Conservation (phyloP, 805 yeast species). For the Saccharomycopsis oosterbeekiorum region DNA sequence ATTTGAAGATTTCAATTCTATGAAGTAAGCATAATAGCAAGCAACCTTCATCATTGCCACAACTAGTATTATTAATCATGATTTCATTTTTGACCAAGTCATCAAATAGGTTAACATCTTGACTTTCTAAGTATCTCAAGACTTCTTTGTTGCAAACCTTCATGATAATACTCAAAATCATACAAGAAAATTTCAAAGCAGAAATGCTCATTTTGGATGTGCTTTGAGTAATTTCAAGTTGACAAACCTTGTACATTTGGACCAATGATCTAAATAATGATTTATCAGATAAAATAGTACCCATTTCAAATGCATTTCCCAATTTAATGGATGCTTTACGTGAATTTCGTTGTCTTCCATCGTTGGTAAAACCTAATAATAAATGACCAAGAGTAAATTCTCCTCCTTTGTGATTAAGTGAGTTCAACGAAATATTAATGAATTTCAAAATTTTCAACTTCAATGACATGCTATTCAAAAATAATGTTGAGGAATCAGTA, state of each 20-base stretch:
- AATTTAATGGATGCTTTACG: not conserved
- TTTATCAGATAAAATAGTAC: conserved; percentile 45
- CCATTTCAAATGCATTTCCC: conserved; percentile 24
- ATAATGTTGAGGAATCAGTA: conserved; percentile 42
- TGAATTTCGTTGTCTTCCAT: not conserved
- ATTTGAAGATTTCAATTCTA: conserved; percentile 52
- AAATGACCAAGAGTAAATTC: conserved; percentile 2
- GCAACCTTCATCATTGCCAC: conserved; percentile 29
- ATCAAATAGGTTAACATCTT: conserved; percentile 27
- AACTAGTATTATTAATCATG: conserved; percentile 4
- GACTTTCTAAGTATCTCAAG: conserved; percentile 42
- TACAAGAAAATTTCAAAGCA: conserved; percentile 48
- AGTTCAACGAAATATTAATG: conserved; percentile 4
- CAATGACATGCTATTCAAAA: conserved; percentile 40
- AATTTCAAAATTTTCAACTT: conserved; percentile 40
- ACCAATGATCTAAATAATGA: conserved; percentile 52
- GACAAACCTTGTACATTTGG: conserved; percentile 37
- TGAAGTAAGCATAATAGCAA: conserved; percentile 51
- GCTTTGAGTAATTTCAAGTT: conserved; percentile 18
- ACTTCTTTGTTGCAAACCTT: conserved; percentile 49
- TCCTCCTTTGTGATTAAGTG: not conserved
- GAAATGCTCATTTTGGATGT: conserved; percentile 34
- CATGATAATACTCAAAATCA: conserved; percentile 51
- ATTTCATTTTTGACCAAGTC: conserved; percentile 2
- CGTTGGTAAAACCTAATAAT: conserved; percentile 1